Base-by-base conservation (phyloP, 768 basidiomycete genomes). In the Hebeloma cylindrosporum region DNA sequence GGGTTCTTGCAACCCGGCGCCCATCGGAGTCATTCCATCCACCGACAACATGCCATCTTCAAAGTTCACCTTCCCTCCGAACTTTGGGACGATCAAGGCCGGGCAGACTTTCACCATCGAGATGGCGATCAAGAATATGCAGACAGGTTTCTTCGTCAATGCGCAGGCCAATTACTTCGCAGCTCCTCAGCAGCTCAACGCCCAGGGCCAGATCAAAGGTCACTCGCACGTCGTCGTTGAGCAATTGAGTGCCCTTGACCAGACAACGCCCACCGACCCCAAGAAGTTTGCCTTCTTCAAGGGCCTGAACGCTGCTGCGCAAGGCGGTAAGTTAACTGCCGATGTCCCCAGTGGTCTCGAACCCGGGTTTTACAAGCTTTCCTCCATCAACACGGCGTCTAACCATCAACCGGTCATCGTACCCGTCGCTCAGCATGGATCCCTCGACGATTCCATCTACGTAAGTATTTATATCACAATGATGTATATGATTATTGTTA, bases 351-450 rank as follows among this genome's bases (percentile, higher is more conserved):
- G 62, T 22, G 84, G 84, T 52, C 66, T 86, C 18, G 69, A 80
- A 28, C 72, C 70, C 14, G 82, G 83, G 33, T 57, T 67, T 30
- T 88, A 89, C 68, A 70, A 74, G 48, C 60, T 84, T 20, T 72
- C 77, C 43, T 75, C 79, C 7, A 83, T 84, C 63, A 78, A 78
- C 57, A 58, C 73, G 16, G 70, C 75, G 9, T 57, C 75, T 13
- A 85, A 85, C 65, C 81, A 86, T 54, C 75, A 77, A 52, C 82
- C 78, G 2, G 74, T 67, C 40, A 64, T 83, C 43, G 79, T 78
- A 39, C 71, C 82, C 14, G 60, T 85, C 30, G 82, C 77, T 18
- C 81, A 81, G 54, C 85, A 80, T 51, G 82, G 82, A 49, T 63
- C 67, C 17, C 58, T 82, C 20, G 80, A 85, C 59, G 83, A 88